Percentiles rank a stretch among this genome's conserved stretches.
Conservation (phyloP, 768 basidiomycete species). For the Psilocybe cyanescens region DNA sequence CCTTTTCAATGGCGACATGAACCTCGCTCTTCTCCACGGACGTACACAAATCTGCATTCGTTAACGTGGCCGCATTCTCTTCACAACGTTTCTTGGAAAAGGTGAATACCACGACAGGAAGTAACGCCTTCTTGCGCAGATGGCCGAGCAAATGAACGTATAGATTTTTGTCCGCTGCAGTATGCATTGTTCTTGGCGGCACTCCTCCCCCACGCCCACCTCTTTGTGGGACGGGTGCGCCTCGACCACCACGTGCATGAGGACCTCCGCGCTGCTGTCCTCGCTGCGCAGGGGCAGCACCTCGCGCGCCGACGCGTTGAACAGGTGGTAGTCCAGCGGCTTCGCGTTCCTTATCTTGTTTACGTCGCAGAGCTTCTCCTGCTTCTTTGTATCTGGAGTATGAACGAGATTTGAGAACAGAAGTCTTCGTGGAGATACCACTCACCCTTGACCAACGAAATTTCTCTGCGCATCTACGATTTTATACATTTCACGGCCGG, state of each 20-base stretch:
- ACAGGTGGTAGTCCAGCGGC: conserved; percentile 90
- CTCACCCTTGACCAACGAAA: conserved; percentile 77
- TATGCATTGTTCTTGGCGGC: conserved; percentile 59
- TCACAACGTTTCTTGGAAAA: conserved; percentile 97
- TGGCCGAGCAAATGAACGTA: conserved; percentile 92
- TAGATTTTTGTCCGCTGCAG: conserved; percentile 83
- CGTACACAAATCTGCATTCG: conserved; percentile 85
- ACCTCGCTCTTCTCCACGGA: conserved; percentile 96
- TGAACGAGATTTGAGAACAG: neutral
- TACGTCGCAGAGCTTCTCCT: conserved; percentile 83
- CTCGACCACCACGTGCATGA: conserved; percentile 45
- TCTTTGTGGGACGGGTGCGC: conserved; percentile 34
- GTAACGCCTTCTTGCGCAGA: conserved; percentile 81
- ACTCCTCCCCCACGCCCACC: conserved; percentile 51
- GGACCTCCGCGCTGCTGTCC: conserved; percentile 58
- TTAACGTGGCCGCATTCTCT: conserved; percentile 91
- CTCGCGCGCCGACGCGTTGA: conserved; percentile 82
- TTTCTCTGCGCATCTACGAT: conserved; percentile 84
- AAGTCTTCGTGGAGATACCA: conserved; percentile 21
- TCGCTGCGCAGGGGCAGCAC: conserved; percentile 58
- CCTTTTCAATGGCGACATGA: conserved; percentile 92
- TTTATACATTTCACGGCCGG: conserved; percentile 91
- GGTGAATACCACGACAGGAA: conserved; percentile 96
- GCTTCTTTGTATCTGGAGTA: conserved; percentile 82
- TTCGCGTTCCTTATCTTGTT: conserved; percentile 98